Conservation (phyloP, 257 asterid genomes). For the Eucommia ulmoides region DNA sequence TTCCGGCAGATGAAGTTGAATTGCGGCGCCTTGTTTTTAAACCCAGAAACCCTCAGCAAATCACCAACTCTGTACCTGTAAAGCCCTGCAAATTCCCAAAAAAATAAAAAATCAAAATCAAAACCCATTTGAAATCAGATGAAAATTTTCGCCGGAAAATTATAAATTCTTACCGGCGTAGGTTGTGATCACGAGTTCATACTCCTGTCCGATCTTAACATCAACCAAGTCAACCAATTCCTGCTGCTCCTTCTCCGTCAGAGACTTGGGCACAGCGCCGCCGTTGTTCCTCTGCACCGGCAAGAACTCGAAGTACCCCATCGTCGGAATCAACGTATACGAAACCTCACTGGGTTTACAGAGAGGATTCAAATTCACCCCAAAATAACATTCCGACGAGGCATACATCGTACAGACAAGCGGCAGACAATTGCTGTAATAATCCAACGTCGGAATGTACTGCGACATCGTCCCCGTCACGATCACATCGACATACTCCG, state of each 20-base stretch:
- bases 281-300: constrained; percentile 43
- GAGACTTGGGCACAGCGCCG: constrained; percentile 29
- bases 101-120: too few species aligned
- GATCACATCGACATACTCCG: constrained; percentile 74
- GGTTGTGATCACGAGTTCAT: constrained; percentile 89
- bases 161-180: constrained; percentile 45
- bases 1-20: constrained; percentile 87
- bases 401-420: constrained; percentile 93
- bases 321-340: constrained; percentile 73
- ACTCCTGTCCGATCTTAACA: constrained; percentile 68
- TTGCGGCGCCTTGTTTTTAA: constrained; percentile 87
- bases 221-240: constrained; percentile 63
- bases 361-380: constrained; percentile 75
- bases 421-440: constrained; percentile 72
- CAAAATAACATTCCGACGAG: constrained; percentile 88
- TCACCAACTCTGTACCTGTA: constrained; percentile 88
- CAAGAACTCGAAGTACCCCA: constrained; percentile 81
- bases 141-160: too few species aligned
- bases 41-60: constrained; percentile 77
- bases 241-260: constrained; percentile 49
- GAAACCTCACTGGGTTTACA: constrained; percentile 70
- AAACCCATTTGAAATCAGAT: too few species aligned
- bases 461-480: constrained; percentile 97
- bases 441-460: constrained; percentile 75
- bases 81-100: constrained; percentile 50